Evolutionary conservation across 2,329 filamentous ascomycete species (phyloP).

Genomic region (Apiospora phragmitis): DNA sequence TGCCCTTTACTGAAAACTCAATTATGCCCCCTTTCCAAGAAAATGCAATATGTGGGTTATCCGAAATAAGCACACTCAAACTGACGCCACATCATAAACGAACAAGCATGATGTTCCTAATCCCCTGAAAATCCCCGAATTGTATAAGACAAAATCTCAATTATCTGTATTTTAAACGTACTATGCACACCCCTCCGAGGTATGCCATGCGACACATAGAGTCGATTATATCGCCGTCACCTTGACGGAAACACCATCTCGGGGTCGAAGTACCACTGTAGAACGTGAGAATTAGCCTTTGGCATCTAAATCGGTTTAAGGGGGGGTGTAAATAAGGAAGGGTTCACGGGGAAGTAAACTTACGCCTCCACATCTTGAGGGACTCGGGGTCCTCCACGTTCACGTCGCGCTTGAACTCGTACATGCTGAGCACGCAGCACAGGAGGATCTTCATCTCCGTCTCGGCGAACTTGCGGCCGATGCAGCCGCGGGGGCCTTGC

Average conservation of each 20-base stretch:
- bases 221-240: conserved; percentile 27
- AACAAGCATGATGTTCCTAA: background rate
- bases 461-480: conserved; percentile 32
- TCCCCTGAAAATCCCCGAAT: background rate
- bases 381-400: conserved; percentile 41
- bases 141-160: background rate
- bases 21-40: background rate
- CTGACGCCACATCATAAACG: background rate
- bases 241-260: conserved; percentile 42
- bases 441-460: conserved; percentile 36
- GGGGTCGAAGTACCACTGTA: conserved; percentile 42
- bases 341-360: conserved; percentile 4
- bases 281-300: background rate
- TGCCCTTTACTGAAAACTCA: background rate
- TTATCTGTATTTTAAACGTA: background rate
- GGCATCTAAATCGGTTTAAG: no score
- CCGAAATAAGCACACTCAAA: background rate
- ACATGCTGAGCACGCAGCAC: conserved; percentile 33
- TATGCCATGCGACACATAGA: background rate
- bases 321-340: background rate
- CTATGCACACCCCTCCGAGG: background rate
- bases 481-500: conserved; percentile 31
- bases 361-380: conserved; percentile 46
- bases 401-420: conserved; percentile 35
- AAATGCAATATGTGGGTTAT: background rate